A percentile compares a stretch with the other conserved stretches of the same genome.
phyloP scores from a whole-genome alignment of 2,329 filamentous ascomycete species.

The Sclerotinia glacialis region DNA sequence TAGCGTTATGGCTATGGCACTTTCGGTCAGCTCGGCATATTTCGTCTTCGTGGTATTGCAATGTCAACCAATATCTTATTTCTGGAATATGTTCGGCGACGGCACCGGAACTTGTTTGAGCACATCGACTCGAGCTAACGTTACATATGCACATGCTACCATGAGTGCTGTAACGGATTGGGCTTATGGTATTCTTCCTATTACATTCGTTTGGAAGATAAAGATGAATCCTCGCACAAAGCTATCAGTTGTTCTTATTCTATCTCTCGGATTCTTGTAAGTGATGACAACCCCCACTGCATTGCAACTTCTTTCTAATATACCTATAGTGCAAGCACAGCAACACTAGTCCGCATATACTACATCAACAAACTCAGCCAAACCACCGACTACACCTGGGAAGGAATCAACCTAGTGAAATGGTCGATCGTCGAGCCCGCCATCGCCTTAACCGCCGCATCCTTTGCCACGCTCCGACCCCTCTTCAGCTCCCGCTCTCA shows the following conservation, averaged over 20 bases:
- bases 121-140: conserved; percentile 28
- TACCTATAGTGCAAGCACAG: conserved; percentile 42
- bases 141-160: conserved; percentile 35
- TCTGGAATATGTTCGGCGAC: conserved; percentile 40
- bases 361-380: conserved; percentile 43
- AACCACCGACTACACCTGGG: conserved; percentile 43
- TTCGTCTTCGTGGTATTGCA: conserved; percentile 38
- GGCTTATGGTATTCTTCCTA: conserved; percentile 36
- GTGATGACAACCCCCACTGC: conserved; percentile 23
- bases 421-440: conserved; percentile 47
- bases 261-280: conserved; percentile 44
- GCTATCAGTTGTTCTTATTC: conserved; percentile 39
- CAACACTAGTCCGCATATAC: conserved; percentile 45
- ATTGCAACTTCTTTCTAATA: background rate
- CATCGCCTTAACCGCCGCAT: conserved; percentile 44
- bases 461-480: conserved; percentile 44
- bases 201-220: conserved; percentile 37
- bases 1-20: conserved; percentile 28
- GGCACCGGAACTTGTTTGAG: conserved; percentile 38
- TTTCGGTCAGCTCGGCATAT: conserved; percentile 34
- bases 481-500: conserved; percentile 36
- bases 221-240: conserved; percentile 37
- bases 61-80: conserved; percentile 37
- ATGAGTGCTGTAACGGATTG: conserved; percentile 37
- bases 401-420: conserved; percentile 45